phyloP scores from a whole-genome alignment of 805 yeast species.

The Candida oleophila region DNA sequence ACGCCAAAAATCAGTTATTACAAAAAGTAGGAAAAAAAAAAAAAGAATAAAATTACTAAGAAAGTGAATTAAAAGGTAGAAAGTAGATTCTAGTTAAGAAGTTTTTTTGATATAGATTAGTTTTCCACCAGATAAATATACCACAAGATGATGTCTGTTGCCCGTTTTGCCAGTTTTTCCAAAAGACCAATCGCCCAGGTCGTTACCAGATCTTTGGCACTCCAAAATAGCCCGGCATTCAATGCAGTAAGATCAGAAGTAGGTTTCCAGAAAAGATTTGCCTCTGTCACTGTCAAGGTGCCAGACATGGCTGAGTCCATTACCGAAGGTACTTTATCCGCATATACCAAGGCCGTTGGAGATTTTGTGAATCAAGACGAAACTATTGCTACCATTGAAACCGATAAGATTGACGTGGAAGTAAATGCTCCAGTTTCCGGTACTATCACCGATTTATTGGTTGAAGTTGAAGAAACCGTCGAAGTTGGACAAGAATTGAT shows the following conservation, averaged over 20 bases:
- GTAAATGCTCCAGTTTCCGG: slow-evolving; percentile 94
- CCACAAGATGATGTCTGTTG: slow-evolving; percentile 4
- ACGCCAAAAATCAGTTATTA: not conserved
- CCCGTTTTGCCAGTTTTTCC: slow-evolving; percentile 3
- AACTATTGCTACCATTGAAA: slow-evolving; percentile 93
- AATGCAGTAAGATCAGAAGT: slow-evolving; percentile 11
- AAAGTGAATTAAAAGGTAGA: too few species aligned
- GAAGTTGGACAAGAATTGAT: slow-evolving; percentile 92
- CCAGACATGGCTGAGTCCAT: slow-evolving; percentile 99
- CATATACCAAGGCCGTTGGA: slow-evolving; percentile 72
- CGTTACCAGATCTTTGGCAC: slow-evolving; percentile 1
- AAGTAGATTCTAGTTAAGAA: too few species aligned
- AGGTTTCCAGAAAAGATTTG: slow-evolving; percentile 32
- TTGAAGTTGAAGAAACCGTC: slow-evolving; percentile 85
- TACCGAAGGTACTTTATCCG: slow-evolving; percentile 89
- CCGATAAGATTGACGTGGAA: slow-evolving; percentile 96
- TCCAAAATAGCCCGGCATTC: slow-evolving; percentile 2
- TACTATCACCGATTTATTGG: slow-evolving; percentile 80
- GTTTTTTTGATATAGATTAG: too few species aligned
- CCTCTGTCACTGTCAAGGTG: slow-evolving; percentile 66
- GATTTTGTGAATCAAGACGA: slow-evolving; percentile 86
- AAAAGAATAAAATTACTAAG: not conserved
- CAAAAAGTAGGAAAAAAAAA: not conserved
- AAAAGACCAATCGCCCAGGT: slow-evolving; percentile 5
- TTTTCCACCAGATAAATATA: too few species aligned